Conservation (phyloP, 2,329 filamentous ascomycete species). For the Aspergillus sp. region DNA sequence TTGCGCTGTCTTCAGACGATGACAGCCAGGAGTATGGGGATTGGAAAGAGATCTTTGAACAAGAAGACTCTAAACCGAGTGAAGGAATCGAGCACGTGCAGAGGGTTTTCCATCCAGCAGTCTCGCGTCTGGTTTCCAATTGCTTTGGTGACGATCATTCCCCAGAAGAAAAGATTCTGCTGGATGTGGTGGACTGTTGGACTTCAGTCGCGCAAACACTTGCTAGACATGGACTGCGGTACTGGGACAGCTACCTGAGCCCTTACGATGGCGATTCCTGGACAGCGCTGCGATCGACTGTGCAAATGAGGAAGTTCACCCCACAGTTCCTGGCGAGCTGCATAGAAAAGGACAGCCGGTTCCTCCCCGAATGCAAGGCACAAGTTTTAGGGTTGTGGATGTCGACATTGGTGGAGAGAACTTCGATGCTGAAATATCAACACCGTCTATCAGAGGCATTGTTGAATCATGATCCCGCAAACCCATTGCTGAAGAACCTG, state of each 20-base stretch:
- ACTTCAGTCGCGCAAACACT: slow-evolving; percentile 38
- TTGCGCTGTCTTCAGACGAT: slow-evolving; percentile 33
- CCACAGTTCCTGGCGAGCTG: slow-evolving; percentile 38
- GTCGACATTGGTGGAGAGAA: slow-evolving; percentile 48
- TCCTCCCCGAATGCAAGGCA: slow-evolving; percentile 37
- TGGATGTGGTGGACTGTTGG: slow-evolving; percentile 48
- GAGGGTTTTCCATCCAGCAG: slow-evolving; percentile 37
- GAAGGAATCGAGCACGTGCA: slow-evolving; percentile 27
- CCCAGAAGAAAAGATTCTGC: slow-evolving; percentile 46
- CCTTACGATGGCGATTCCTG: slow-evolving; percentile 45
- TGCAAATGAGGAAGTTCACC: slow-evolving; percentile 40
- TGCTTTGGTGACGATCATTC: slow-evolving; percentile 51
- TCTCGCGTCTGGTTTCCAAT: slow-evolving; percentile 50
- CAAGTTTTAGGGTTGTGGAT: slow-evolving; percentile 48
- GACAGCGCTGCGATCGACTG: slow-evolving; percentile 36
- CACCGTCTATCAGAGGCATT: slow-evolving; percentile 47
- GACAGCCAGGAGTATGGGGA: slow-evolving; percentile 59
- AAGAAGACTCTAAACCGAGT: slow-evolving; percentile 12
- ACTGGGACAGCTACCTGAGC: slow-evolving; percentile 50
- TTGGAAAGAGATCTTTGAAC: slow-evolving; percentile 39
- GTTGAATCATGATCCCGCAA: slow-evolving; percentile 36
- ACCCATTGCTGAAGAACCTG: slow-evolving; percentile 47
- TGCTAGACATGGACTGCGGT: slow-evolving; percentile 37
- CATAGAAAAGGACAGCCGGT: slow-evolving; percentile 32
- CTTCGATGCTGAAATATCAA: slow-evolving; percentile 53